Conservation (phyloP, 495 filamentous ascomycete species). For the Talaromyces ruber region DNA sequence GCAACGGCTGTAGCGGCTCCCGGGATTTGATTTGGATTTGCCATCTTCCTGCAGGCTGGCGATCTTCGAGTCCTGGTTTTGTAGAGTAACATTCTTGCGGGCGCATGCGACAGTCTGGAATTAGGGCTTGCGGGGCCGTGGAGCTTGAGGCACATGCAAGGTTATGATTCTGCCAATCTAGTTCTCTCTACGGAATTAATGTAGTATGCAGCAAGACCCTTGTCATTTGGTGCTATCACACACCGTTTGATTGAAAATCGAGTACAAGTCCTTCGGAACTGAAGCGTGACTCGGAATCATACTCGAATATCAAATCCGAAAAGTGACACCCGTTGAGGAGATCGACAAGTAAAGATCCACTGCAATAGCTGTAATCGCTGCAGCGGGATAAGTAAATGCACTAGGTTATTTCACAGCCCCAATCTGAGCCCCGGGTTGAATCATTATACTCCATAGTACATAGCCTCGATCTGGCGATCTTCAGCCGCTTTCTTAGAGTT, state of each 20-base stretch:
- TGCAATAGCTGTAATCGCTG: no score
- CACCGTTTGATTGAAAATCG: not conserved
- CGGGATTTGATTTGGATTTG: not conserved
- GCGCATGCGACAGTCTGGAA: not conserved
- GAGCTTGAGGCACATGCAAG: not conserved
- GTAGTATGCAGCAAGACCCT: not conserved
- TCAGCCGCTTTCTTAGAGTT: not conserved
- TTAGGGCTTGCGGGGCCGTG: not conserved
- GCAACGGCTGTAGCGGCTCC: not conserved
- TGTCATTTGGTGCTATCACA: not conserved
- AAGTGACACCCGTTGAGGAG: not conserved
- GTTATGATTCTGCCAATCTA: not conserved
- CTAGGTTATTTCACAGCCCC: not conserved
- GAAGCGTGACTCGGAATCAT: not conserved
- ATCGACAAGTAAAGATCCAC: no score
- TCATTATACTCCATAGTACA: not conserved
- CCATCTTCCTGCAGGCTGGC: not conserved
- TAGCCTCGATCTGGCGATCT: not conserved
- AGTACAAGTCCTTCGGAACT: not conserved
- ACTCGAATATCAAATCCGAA: not conserved
- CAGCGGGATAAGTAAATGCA: not conserved
- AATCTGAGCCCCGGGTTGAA: not conserved
- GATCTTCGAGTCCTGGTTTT: not conserved
- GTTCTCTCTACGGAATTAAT: not conserved
- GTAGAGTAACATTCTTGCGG: not conserved